Conservation (phyloP, 257 asterid genomes). For the Solanum bukasovii region DNA sequence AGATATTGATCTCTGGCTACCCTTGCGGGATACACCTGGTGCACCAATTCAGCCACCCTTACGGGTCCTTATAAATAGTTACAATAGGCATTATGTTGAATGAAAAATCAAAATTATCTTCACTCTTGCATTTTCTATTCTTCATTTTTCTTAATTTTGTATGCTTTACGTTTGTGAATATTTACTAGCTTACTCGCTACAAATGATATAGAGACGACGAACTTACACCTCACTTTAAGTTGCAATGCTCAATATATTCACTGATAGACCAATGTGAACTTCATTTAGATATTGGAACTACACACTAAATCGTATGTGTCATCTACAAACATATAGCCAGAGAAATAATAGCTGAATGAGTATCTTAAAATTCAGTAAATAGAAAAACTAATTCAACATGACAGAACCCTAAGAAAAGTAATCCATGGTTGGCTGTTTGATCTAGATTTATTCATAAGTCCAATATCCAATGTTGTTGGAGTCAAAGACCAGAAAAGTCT, state of each 20-base stretch:
- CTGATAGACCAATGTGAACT: no score
- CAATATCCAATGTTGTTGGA: background rate
- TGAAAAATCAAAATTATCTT: no score
- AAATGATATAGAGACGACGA: no score
- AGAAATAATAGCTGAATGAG: background rate
- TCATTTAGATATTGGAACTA: no score
- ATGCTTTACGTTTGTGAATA: no score
- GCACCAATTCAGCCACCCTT: background rate
- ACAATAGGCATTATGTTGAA: no score
- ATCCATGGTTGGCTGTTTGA: background rate
- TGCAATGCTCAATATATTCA: no score
- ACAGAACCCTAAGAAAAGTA: background rate
- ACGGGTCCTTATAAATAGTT: background rate
- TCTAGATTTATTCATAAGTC: background rate
- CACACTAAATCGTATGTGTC: background rate
- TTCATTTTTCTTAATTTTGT: no score
- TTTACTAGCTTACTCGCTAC: no score
- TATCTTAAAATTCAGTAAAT: background rate
- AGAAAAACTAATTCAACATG: background rate
- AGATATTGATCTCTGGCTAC: background rate
- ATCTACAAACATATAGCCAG: background rate
- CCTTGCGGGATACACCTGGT: background rate
- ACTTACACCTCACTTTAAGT: no score
- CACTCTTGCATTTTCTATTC: no score
- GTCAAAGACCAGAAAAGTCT: background rate